Conservation (phyloP, 2,329 filamentous ascomycete species). For the Xylaria sp. region DNA sequence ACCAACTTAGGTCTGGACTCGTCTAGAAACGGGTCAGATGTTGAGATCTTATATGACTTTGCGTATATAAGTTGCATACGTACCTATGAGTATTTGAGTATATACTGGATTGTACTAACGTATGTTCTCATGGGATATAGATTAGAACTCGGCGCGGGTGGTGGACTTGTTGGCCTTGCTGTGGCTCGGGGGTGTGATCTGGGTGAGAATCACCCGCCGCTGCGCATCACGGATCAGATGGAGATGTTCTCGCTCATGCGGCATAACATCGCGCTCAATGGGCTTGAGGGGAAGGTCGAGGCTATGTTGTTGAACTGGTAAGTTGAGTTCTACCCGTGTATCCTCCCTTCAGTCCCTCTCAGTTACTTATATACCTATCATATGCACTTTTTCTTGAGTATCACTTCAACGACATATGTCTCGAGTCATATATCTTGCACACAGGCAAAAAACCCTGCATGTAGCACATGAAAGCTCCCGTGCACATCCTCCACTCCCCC, state of each 20-base stretch:
- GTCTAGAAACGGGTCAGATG: too few species aligned
- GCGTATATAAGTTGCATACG: neutral
- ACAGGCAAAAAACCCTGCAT: neutral
- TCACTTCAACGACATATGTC: too few species aligned
- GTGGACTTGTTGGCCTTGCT: constrained; percentile 79
- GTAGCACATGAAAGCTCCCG: neutral
- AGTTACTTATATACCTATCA: too few species aligned
- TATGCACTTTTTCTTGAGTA: too few species aligned
- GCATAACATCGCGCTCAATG: constrained; percentile 84
- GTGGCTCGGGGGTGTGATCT: constrained; percentile 63
- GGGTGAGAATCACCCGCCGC: constrained; percentile 46
- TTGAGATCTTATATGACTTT: too few species aligned
- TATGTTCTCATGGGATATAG: constrained; percentile 53
- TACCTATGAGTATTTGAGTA: too few species aligned
- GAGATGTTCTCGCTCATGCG: constrained; percentile 87
- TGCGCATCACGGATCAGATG: constrained; percentile 85
- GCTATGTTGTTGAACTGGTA: constrained; percentile 83
- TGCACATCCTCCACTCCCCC: neutral
- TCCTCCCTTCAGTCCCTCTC: neutral
- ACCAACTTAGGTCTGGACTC: too few species aligned
- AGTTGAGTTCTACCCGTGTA: constrained; percentile 40
- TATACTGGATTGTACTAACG: too few species aligned
- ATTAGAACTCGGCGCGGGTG: constrained; percentile 89
- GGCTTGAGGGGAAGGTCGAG: constrained; percentile 65
- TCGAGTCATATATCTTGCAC: neutral